Evolutionary conservation across 805 yeast genomes (phyloP), one percentile per base, ranked within the genome.

Genomic region (Nakazawaea laoshanensis): DNA sequence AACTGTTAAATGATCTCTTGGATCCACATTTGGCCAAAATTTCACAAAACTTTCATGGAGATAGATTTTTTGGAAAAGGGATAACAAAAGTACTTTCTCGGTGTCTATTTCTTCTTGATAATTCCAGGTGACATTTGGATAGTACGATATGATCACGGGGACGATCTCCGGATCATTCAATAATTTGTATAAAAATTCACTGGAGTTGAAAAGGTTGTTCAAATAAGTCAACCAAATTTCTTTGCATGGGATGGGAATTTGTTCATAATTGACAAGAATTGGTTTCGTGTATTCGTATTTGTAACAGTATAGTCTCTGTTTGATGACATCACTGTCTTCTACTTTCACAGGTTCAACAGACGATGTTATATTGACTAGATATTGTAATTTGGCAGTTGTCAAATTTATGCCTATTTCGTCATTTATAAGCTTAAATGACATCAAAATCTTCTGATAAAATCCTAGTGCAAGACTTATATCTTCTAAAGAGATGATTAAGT

Each of bases 1-100:
- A 15, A 56, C 32, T 19, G 42, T 40, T 7, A 35, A 12, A 30
- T 27, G 7, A 18, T 24, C 18, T 11, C 19, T 21, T n/a, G 13
- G 12, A 5, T 31, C 32, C 15, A 19, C 20, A 7, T 29, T 35
- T 8, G 43, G 26, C n/a, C 49, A 33, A 18, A 45, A 58, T 4
- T 50, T 49, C 4, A 46, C 50, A 34, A 48, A 56, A 26, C 54
- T 49, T 37, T 59, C 66, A 36, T 60, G 61, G 3, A 42, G 30
- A 2, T 47, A 31, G 7, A 57, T 30, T 11, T 42, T 45, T 26
- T 42, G 41, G 18, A 49, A 46, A 7, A 53, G 41, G 2, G 47
- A 37, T 10, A 58, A 24, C 16, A 52, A 42, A 4, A 49, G 23
- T 3, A 46, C 21, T 27, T 48, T 48, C 5, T 38, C 27, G 19